phyloP scores from a whole-genome alignment of 305 asterid species.

The Nicotiana rustica region DNA sequence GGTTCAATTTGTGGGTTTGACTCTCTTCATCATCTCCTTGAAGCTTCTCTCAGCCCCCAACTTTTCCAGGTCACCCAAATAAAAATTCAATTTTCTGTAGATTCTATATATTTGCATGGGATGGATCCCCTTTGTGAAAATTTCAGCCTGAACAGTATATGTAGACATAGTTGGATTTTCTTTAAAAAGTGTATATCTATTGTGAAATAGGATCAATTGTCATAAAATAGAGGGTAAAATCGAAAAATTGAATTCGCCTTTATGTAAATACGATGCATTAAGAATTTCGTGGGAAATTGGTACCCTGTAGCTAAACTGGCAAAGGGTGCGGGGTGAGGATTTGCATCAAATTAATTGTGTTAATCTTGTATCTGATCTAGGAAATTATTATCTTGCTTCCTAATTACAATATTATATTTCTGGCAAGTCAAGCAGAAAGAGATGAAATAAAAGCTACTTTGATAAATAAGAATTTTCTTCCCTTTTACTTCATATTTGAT shows the following conservation, averaged over 20 bases:
- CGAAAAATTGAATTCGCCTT: background rate
- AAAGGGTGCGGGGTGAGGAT: background rate
- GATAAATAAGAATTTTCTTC: too few relatives aligned
- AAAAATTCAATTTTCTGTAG: background rate
- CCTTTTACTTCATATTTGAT: too few relatives aligned
- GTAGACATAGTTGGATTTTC: background rate
- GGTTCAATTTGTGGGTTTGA: constrained; percentile 86
- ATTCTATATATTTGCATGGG: background rate
- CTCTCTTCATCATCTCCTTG: constrained; percentile 81
- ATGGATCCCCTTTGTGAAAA: background rate
- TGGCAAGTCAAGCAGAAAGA: too few relatives aligned
- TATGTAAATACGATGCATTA: background rate
- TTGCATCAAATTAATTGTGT: background rate
- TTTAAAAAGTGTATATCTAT: background rate
- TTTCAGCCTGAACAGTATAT: background rate
- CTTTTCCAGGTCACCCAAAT: constrained; percentile 62
- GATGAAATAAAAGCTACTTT: too few relatives aligned
- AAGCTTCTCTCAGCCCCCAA: constrained; percentile 73
- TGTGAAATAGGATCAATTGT: background rate
- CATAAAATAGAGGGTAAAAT: background rate
- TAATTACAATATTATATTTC: too few relatives aligned
- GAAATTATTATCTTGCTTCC: too few relatives aligned
- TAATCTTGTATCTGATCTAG: background rate
- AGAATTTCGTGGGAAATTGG: background rate
- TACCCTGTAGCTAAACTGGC: background rate